Percentiles rank a stretch among this genome's conserved stretches.
Evolutionary conservation across 1,139 yeast genomes (phyloP).

Genomic region (Torulaspora pretoriensis): DNA sequence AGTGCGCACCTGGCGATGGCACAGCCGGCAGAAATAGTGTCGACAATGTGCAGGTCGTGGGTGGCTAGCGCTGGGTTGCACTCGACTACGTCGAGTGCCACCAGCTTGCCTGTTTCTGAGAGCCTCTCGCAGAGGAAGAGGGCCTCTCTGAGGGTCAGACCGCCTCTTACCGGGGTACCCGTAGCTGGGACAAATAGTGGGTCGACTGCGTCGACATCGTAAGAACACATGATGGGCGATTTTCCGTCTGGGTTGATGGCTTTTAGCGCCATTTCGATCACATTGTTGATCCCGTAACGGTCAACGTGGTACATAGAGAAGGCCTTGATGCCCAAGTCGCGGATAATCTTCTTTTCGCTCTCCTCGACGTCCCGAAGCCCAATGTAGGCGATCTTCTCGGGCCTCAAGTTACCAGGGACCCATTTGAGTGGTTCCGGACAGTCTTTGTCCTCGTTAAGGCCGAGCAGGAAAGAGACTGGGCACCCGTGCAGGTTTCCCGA

Average conservation of each 20-base stretch:
- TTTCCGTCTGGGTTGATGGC: constrained; percentile 67
- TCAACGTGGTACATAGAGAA: constrained; percentile 96
- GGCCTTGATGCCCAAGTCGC: constrained; percentile 71
- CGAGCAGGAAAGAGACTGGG: constrained; percentile 87
- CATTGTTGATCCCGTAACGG: constrained; percentile 86
- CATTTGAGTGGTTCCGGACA: constrained; percentile 72
- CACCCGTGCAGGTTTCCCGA: constrained; percentile 96
- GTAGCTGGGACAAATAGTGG: constrained; percentile 95
- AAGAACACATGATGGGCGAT: constrained; percentile 81
- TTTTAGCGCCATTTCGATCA: constrained; percentile 86
- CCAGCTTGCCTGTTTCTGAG: constrained; percentile 81
- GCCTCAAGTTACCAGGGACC: constrained; percentile 66
- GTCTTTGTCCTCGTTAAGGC: constrained; percentile 52
- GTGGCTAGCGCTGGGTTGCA: constrained; percentile 89
- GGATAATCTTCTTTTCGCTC: constrained; percentile 73
- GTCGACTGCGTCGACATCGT: constrained; percentile 96
- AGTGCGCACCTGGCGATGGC: constrained; percentile 91
- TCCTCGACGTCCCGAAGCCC: constrained; percentile 92
- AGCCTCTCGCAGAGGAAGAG: constrained; percentile 87
- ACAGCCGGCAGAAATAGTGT: constrained; percentile 86
- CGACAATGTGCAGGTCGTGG: constrained; percentile 67
- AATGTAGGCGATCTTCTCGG: constrained; percentile 79
- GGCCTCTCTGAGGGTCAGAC: constrained; percentile 90
- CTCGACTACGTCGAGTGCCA: constrained; percentile 88
- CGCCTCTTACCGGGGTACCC: constrained; percentile 97